Base-by-base conservation (phyloP, 2,329 filamentous ascomycete species). In the Trichoderma brevicompactum region DNA sequence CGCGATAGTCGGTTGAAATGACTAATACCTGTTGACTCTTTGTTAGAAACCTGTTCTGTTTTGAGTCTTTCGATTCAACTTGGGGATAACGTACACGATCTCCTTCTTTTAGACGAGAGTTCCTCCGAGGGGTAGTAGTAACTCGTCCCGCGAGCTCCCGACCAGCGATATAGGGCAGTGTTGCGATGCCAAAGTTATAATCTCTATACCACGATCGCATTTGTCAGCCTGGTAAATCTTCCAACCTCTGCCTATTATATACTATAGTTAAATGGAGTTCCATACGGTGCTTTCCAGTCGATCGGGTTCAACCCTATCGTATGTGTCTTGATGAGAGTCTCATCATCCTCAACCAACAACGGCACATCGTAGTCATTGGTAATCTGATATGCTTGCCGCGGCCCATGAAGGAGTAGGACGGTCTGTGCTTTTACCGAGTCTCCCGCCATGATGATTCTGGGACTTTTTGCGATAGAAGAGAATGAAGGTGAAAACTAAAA, bases 231-330 rank as follows among this genome's bases (percentile, higher is more conserved):
- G 17, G 46, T 3, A n/a, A 6, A 7, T 17, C 23, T 10, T 23
- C 23, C 44, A 9, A 46, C 36, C 43, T 23, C 32, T 38, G 59
- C 1, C n/a, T 28, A 10, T 15, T 19, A 13, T 53, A 19, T 61
- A 17, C 15, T 9, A 3, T 10, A 49, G 23, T 7, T 10, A 40
- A 15, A 34, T 3, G 38, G 40, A 34, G 41, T 43, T 10, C 80
- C 85, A 70, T 78, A 90, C 88, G 89, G 87, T 66, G 87, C 84
- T 78, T 91, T 91, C 87, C 87, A 91, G 73, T 92, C 91, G 64
- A 93, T 90, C 0, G 91, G 91, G 70, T 93, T 93, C 43, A 93
- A 77, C 0, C 90, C 90, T 70, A 92, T 88, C 12, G 85, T 85
- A 43, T 83, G 78, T 1, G 87, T 83, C 72, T 84, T 84, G n/a